Evolutionary conservation across 257 asterid species (phyloP), one percentile per base, ranked within the genome.

Genomic region (Nyctanthes arbortristis): DNA sequence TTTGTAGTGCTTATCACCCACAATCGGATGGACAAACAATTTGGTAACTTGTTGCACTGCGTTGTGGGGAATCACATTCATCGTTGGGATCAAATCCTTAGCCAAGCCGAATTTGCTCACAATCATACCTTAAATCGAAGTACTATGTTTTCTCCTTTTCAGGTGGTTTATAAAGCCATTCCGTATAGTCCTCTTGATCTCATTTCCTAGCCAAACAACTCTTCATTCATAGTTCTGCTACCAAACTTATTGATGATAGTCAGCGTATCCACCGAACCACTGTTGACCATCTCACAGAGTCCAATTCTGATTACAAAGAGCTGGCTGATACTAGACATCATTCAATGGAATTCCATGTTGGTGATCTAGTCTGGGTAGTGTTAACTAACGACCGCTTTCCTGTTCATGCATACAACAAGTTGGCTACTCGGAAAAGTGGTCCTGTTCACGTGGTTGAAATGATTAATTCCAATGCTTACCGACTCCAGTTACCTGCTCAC

Each of bases 1-100:
- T 61, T 14, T 45, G 69, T 27, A 65, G 55, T n/a, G 64, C 74
- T 0, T 67, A 67, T 16, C 78, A 73, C 13, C 73, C 78, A 0
- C 34, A 73, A 10, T 35, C 29, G 1, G 72, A 72, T 14, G 65
- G 71, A 0, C 68, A 72, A 56, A 72, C 59, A 0, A 68, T 10
- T 74, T 2, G 70, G 79, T 0, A 61, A 74, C 29, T 11, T 61
- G 1, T 12, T 74, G 4, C 47, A 43, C 3, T 0, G 61, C 9
- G 20, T 74, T 3, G 70, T 74, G 0, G 66, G 70, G 1, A 61
- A 61, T 2, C 20, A 63, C 20, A 0, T 37, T 0, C 29, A 34
- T 3, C 12, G 54, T 1, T 75, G 70, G 76, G 71, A 75, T 32
- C 1, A 1, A 8, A 57, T 25, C 10, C 7, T 75, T 0, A 0